phyloP scores from a whole-genome alignment of 2,329 filamentous ascomycete species.

The Aaosphaeria arxii region DNA sequence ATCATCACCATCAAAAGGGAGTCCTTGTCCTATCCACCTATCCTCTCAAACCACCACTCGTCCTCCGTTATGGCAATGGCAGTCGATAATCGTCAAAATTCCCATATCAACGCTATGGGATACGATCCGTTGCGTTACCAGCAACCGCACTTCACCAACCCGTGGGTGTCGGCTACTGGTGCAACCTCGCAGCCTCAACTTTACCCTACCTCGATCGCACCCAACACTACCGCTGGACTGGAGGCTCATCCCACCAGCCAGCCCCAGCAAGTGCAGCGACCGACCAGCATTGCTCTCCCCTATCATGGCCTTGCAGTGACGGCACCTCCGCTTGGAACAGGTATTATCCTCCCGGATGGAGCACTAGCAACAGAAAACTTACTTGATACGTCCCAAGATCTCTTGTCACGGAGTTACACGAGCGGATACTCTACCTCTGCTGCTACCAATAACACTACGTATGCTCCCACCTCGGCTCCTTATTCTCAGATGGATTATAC shows the following conservation, averaged over 20 bases:
- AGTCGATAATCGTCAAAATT: constrained; percentile 79
- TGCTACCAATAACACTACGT: constrained; percentile 64
- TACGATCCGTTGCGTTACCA: constrained; percentile 78
- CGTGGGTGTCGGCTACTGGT: constrained; percentile 67
- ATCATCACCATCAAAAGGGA: background rate
- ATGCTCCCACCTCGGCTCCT: constrained; percentile 64
- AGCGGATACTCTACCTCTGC: constrained; percentile 68
- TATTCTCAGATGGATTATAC: constrained; percentile 79
- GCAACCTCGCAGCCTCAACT: constrained; percentile 52
- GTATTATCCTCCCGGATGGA: constrained; percentile 63
- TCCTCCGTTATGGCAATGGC: constrained; percentile 78
- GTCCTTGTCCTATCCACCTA: background rate
- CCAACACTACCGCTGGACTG: constrained; percentile 45
- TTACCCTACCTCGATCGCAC: constrained; percentile 64
- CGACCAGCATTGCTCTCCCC: constrained; percentile 65
- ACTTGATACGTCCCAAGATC: constrained; percentile 72
- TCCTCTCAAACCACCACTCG: constrained; percentile 3
- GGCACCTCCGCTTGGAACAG: constrained; percentile 67
- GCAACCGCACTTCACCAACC: constrained; percentile 80
- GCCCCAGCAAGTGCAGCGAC: constrained; percentile 57
- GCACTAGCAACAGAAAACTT: constrained; percentile 63
- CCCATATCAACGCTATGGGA: constrained; percentile 64
- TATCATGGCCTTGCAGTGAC: constrained; percentile 73
- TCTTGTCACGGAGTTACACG: constrained; percentile 68
- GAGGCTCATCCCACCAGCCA: constrained; percentile 43